These are phyloP conservation scores for Friedmanniomyces endolithicus DNA, from an alignment of 495 filamentous ascomycete genomes.

Conservation along the genomic window DNA sequence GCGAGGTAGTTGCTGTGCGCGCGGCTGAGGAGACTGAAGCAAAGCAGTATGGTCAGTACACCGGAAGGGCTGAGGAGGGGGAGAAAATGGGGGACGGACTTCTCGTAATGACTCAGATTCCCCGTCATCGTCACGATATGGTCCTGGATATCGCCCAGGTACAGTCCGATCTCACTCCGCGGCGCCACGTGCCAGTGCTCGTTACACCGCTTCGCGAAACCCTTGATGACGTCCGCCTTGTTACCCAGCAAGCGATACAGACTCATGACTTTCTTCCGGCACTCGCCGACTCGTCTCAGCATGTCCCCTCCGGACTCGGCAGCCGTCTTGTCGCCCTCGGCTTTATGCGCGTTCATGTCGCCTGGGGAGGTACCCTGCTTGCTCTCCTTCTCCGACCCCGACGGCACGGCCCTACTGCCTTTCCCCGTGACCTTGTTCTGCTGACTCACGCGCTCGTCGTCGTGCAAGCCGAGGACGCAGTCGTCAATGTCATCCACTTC, in stretches of 20 bases:
- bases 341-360: constrained; percentile 20
- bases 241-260: constrained; percentile 86
- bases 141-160: constrained; percentile 95
- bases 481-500: constrained; percentile 36
- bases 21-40: constrained; percentile 64
- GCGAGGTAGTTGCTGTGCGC: constrained; percentile 95
- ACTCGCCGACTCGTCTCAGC: constrained; percentile 81
- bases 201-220: constrained; percentile 96
- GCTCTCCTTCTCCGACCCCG: not conserved
- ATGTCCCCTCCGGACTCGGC: constrained; percentile 60
- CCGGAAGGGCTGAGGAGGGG: not conserved
- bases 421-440: constrained; percentile 8
- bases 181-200: constrained; percentile 97
- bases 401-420: constrained; percentile 15
- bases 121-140: constrained; percentile 97
- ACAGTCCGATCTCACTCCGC: constrained; percentile 85
- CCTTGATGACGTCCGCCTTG: constrained; percentile 97
- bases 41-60: constrained; percentile 8
- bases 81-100: constrained; percentile 42
- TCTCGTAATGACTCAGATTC: constrained; percentile 90
- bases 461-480: constrained; percentile 53
- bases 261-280: constrained; percentile 91
- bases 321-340: constrained; percentile 32
- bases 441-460: constrained; percentile 33
- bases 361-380: constrained; percentile 16